Base-by-base conservation (phyloP, 2,329 filamentous ascomycete species). In the Sporothrix curviconia region DNA sequence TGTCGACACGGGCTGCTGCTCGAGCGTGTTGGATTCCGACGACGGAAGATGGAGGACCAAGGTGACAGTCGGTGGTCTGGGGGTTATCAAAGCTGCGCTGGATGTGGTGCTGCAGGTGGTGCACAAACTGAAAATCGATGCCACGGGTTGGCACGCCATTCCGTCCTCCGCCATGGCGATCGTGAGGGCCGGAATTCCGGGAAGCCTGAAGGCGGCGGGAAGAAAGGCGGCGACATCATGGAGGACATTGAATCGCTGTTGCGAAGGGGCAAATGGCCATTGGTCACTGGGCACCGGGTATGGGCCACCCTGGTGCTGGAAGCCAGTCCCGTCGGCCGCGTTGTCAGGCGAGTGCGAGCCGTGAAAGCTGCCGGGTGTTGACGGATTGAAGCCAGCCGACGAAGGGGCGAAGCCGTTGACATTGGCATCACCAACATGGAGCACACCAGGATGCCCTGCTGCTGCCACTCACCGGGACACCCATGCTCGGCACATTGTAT, bases 331-430 rank as follows among this genome's bases (percentile, higher is more conserved):
- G 6, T 54, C 58, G 3, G 25, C 42, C 3, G 37, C 28, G 15
- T 57, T 57, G 42, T 63, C 62, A 9, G 62, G 62, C 9, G 62
- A 63, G 60, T 84, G 82, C 2, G 83, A 85, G 36, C 78, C 82
- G 56, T 83, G 82, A 64, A 82, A 83, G 67, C 81, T 85, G 61
- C 81, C 81, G 4, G 81, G 78, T 2, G 81, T 83, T 1, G 78
- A 76, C 2, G 81, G 78, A 3, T 77, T 78, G 64, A 80, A 79
- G 62, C 70, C 72, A 9, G 72, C 71, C 15, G 68, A 61, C 36
- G 67, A 67, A 11, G 56, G 57, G 0, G 36, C 28, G 30, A 49
- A 61, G 8, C 62, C 56, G 15, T 59, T 62, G 34, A 57, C 25
- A 2, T 59, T 62, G 34, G 56, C 25, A 2, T 60, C 60, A 11